A percentile compares a stretch with the other conserved stretches of the same genome.
Evolutionary conservation across 129 eudicot species (phyloP).

Genomic region (Chrysanthemum lavandulifolium): DNA sequence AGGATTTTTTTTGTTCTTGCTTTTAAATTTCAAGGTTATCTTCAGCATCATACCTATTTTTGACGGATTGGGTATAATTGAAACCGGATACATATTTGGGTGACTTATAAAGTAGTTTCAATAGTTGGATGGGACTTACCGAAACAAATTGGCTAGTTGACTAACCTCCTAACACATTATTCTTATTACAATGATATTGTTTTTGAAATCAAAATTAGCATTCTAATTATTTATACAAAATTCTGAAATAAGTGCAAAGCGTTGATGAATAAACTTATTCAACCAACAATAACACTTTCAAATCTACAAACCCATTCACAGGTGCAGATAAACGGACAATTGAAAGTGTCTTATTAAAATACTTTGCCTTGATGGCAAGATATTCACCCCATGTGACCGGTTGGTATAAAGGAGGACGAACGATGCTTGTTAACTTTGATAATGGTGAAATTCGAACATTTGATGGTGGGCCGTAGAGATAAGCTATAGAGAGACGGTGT

Average conservation of each 20-base stretch:
- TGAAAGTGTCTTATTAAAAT: slow-evolving; percentile 74
- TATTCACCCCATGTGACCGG: slow-evolving; percentile 88
- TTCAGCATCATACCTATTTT: too few species aligned
- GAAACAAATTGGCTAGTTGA: slow-evolving; percentile 1
- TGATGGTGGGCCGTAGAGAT: slow-evolving; percentile 75
- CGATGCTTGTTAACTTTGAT: slow-evolving; percentile 41
- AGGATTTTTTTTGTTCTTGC: too few species aligned
- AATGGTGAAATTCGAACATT: slow-evolving; percentile 59
- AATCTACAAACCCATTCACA: slow-evolving; percentile 43
- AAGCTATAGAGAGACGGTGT: slow-evolving; percentile 71
- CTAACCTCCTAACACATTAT: too few species aligned
- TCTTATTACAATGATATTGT: too few species aligned
- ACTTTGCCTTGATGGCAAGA: slow-evolving; percentile 73
- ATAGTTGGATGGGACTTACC: neutral
- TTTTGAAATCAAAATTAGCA: too few species aligned
- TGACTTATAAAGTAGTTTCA: too few species aligned
- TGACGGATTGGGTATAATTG: too few species aligned
- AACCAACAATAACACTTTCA: slow-evolving; percentile 49
- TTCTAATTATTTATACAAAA: too few species aligned
- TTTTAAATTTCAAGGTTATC: too few species aligned
- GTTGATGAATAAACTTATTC: slow-evolving; percentile 14
- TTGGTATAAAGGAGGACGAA: slow-evolving; percentile 64
- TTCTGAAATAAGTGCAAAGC: slow-evolving; percentile 1
- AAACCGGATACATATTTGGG: too few species aligned
- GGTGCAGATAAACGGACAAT: slow-evolving; percentile 47